These are phyloP conservation scores for Botrytis porri DNA, from an alignment of 2,329 filamentous ascomycete species.

Conservation along the genomic window DNA sequence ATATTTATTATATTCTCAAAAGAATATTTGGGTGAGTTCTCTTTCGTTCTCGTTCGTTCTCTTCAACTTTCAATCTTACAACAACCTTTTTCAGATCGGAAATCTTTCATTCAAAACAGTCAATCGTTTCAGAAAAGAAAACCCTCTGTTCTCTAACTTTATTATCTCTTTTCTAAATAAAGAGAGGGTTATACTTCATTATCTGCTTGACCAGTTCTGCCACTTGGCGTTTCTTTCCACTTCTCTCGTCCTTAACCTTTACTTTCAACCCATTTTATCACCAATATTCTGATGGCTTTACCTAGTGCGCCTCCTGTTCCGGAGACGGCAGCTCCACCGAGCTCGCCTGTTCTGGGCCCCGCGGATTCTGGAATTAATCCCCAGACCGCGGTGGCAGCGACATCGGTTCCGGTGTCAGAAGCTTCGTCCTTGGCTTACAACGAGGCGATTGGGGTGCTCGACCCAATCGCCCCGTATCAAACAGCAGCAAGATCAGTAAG, in stretches of 20 bases:
- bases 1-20: not conserved
- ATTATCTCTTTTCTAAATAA: not conserved
- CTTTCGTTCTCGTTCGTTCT: not conserved
- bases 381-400: not conserved
- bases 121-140: not conserved
- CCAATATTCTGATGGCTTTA: not conserved
- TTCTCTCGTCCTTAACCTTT: not conserved
- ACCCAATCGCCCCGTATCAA: not conserved
- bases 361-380: not conserved
- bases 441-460: not conserved
- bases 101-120: no score
- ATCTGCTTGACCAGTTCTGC: not conserved
- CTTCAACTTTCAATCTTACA: not conserved
- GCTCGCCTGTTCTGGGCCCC: slow-evolving; percentile 7
- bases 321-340: slow-evolving; percentile 1
- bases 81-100: not conserved
- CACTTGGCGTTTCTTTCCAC: no score
- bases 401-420: not conserved
- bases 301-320: not conserved
- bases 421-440: not conserved
- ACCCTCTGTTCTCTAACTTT: not conserved
- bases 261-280: not conserved
- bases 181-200: not conserved
- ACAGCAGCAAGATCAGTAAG: not conserved
- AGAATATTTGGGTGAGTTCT: slow-evolving; percentile 1